phyloP scores from a whole-genome alignment of 805 yeast genomes.

The Saturnispora mendoncae region DNA sequence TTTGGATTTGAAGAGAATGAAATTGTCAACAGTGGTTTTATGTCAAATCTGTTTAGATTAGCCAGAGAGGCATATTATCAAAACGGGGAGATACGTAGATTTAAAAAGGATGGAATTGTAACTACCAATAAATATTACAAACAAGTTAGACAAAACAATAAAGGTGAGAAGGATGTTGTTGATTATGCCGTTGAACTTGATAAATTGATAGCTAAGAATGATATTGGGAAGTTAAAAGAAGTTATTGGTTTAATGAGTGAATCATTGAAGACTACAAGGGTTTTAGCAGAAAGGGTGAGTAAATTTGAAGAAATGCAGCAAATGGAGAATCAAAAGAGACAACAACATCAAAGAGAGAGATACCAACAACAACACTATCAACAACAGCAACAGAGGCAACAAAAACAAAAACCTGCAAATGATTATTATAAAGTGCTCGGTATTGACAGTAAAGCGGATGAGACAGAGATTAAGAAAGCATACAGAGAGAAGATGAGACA shows the following conservation, averaged over 20 bases:
- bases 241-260: constrained; percentile 29
- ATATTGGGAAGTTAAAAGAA: constrained; percentile 33
- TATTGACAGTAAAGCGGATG: constrained; percentile 56
- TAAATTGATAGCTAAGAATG: constrained; percentile 14
- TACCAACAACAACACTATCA: constrained; percentile 32
- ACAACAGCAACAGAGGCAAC: constrained; percentile 28
- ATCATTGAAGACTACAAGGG: constrained; percentile 32
- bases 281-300: constrained; percentile 27
- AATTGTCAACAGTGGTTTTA: constrained; percentile 16
- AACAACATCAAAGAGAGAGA: constrained; percentile 39
- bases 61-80: constrained; percentile 20
- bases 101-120: background rate
- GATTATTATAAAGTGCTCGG: constrained; percentile 80
- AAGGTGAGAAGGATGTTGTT: constrained; percentile 10
- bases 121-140: constrained; percentile 11
- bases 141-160: constrained; percentile 1
- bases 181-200: constrained; percentile 15
- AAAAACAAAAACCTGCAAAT: constrained; percentile 23
- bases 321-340: constrained; percentile 34
- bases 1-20: constrained; percentile 21
- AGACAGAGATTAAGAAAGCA: constrained; percentile 67
- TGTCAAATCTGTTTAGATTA: constrained; percentile 19
- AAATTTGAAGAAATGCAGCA: constrained; percentile 18
- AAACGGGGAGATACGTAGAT: constrained; percentile 7
- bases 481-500: constrained; percentile 69